phyloP scores from a whole-genome alignment of 176 grass and related monocot genomes.

The Aegilops bicornis region DNA sequence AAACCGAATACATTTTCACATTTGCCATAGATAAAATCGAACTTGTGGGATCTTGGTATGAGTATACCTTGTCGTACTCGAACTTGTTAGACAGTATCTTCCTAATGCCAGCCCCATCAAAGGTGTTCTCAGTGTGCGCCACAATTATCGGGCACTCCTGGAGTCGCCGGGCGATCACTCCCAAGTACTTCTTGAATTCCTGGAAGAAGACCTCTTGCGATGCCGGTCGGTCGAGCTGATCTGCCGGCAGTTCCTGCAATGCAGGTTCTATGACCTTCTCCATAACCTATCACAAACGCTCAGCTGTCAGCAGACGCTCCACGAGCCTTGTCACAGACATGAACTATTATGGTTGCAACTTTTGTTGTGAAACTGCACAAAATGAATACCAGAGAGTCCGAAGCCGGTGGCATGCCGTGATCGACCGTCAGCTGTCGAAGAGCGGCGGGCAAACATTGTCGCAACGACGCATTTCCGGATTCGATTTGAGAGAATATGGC shows the following conservation, averaged over 20 bases:
- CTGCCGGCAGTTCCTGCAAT: conserved; percentile 30
- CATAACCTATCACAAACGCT: conserved; percentile 45
- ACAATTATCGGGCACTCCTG: conserved; percentile 74
- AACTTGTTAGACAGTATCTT: conserved; percentile 61
- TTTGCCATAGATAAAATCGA: not conserved
- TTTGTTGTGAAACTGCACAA: not conserved
- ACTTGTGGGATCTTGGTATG: not conserved
- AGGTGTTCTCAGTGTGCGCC: conserved; percentile 79
- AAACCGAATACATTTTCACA: not conserved
- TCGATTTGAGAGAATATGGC: conserved; percentile 56
- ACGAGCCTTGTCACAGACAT: not conserved
- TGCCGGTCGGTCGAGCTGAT: conserved; percentile 48
- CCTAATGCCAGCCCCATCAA: conserved; percentile 73
- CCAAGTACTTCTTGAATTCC: conserved; percentile 60
- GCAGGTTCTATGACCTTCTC: conserved; percentile 59
- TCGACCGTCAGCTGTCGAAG: conserved; percentile 68
- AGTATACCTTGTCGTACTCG: conserved; percentile 63
- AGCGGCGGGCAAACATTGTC: conserved; percentile 46
- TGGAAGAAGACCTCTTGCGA: conserved; percentile 63
- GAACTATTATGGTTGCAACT: not conserved
- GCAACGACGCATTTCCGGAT: conserved; percentile 14
- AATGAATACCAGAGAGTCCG: conserved; percentile 59
- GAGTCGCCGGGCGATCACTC: conserved; percentile 34
- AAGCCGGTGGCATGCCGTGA: conserved; percentile 81
- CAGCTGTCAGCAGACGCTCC: not conserved